Conservation (phyloP, 2,329 filamentous ascomycete species). For the Torrubiella hemipterigena region DNA sequence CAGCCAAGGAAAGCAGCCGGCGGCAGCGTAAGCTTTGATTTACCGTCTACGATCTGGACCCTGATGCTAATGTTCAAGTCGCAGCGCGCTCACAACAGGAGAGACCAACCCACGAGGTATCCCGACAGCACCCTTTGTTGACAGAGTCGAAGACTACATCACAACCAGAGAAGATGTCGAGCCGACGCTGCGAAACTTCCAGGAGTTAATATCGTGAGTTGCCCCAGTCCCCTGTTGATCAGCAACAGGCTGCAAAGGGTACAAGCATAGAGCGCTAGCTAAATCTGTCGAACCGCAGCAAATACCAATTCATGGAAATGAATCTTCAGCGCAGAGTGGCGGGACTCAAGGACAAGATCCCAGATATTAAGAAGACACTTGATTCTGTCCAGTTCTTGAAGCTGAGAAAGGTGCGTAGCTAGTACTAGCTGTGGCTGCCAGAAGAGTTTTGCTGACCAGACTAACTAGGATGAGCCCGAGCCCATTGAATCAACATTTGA, state of each 20-base stretch:
- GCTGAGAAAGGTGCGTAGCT: conserved; percentile 48
- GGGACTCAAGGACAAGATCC: conserved; percentile 86
- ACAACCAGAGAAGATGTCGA: conserved; percentile 69
- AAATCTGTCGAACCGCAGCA: conserved; percentile 40
- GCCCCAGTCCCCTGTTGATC: background rate
- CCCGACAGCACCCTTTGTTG: conserved; percentile 72
- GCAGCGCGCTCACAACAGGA: too few relatives aligned
- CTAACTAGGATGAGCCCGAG: conserved; percentile 38
- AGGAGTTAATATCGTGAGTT: conserved; percentile 84
- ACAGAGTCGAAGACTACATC: conserved; percentile 82
- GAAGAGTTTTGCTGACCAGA: conserved; percentile 9
- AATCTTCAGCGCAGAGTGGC: conserved; percentile 76
- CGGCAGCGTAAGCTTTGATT: conserved; percentile 23
- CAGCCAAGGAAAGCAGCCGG: conserved; percentile 25
- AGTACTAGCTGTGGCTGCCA: background rate
- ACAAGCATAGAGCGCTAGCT: background rate
- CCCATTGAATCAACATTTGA: conserved; percentile 89
- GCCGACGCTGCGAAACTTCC: conserved; percentile 68
- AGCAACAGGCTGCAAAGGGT: background rate
- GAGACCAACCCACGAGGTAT: conserved; percentile 76
- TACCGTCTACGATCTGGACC: too few relatives aligned
- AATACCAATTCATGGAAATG: conserved; percentile 99
- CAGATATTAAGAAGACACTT: conserved; percentile 91
- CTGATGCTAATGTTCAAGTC: too few relatives aligned
- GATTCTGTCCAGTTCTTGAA: conserved; percentile 83